Base-by-base conservation (phyloP, 192 early-diverging fungal species). In the Dimargaris cristalligena region DNA sequence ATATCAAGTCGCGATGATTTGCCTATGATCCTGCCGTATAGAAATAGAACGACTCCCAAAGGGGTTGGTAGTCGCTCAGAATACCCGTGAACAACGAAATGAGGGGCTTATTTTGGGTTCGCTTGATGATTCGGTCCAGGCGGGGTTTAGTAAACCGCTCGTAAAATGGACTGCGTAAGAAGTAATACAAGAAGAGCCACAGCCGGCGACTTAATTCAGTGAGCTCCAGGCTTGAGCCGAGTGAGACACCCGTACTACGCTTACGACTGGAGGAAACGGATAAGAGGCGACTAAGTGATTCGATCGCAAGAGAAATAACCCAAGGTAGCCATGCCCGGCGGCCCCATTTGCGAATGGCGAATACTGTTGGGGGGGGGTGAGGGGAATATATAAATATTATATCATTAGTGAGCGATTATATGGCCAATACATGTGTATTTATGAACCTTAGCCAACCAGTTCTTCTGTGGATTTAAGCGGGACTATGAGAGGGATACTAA, bases 11-110 rank as follows among this genome's bases (percentile, higher is more conserved):
- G n/a, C n/a, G n/a, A n/a, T n/a, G n/a, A n/a, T n/a, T n/a, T n/a
- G n/a, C 46, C 50, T 76, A 78, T 20, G 79, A 78, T 8, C 65
- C 77, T 16, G 80, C 74, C 4, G 83, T 94, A 68, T 94, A 94
- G 64, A 90, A 94, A 68, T 94, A 86, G 61, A 88, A 80, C 47
- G 79, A 78, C 71, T 94, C 83, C 88, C 88, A 91, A 25, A 94
- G 72, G 6, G 89, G 88, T 65, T 88, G 82, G 68, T 94, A 94
- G 69, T 94, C 91, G 26, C 78, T 78, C 38, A 92, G 70, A 44
- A 92, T 79, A 52, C 85, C 80, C 46, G 80, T 80, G 26, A 88
- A 73, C 62, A 92, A 72, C 18, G 82, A 86, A 44, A 92, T 75
- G 45, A 92, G 64, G 48, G 85, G 83, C 71, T 82, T 88, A 61